These are phyloP conservation scores for Byssoonygena ceratinophila DNA, from an alignment of 2,329 filamentous ascomycete species.

Conservation along the genomic window DNA sequence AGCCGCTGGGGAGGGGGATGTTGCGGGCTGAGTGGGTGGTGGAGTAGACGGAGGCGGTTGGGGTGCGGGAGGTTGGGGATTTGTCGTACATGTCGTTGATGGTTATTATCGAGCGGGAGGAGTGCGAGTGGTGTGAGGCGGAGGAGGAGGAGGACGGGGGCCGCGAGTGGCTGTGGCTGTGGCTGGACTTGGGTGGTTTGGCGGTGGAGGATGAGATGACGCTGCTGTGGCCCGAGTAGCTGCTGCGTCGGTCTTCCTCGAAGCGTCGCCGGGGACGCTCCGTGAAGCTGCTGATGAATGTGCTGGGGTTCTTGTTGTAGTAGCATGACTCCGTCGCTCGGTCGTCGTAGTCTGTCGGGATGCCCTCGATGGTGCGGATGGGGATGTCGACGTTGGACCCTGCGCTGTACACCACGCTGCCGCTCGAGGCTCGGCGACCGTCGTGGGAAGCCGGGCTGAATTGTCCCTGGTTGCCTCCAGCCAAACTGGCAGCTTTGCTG, in stretches of 20 bases:
- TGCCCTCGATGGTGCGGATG: constrained; percentile 34
- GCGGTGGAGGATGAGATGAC: constrained; percentile 15
- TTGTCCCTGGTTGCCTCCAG: constrained; percentile 7
- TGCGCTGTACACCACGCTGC: constrained; percentile 28
- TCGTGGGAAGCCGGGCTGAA: background rate
- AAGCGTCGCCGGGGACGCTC: constrained; percentile 21
- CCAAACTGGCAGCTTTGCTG: constrained; percentile 13
- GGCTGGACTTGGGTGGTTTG: constrained; percentile 13
- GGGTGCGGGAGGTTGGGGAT: constrained; percentile 16
- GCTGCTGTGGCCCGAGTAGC: constrained; percentile 21
- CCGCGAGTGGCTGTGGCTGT: constrained; percentile 13
- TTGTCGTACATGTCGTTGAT: constrained; percentile 14
- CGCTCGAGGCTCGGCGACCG: constrained; percentile 28
- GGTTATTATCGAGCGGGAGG: constrained; percentile 13
- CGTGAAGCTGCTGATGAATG: constrained; percentile 35
- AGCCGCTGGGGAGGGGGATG: constrained; percentile 29
- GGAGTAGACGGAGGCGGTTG: constrained; percentile 22
- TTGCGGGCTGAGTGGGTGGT: constrained; percentile 30
- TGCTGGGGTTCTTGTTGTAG: constrained; percentile 25
- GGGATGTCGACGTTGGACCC: constrained; percentile 24
- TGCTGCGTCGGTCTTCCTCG: constrained; percentile 19
- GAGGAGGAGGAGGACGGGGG: constrained; percentile 11
- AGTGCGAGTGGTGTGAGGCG: constrained; percentile 15
- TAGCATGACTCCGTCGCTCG: constrained; percentile 14
- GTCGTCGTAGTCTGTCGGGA: constrained; percentile 22